Evolutionary conservation across 2,329 filamentous ascomycete species (phyloP), one percentile per base, ranked within the genome.

Genomic region (Biscogniauxia sp.): DNA sequence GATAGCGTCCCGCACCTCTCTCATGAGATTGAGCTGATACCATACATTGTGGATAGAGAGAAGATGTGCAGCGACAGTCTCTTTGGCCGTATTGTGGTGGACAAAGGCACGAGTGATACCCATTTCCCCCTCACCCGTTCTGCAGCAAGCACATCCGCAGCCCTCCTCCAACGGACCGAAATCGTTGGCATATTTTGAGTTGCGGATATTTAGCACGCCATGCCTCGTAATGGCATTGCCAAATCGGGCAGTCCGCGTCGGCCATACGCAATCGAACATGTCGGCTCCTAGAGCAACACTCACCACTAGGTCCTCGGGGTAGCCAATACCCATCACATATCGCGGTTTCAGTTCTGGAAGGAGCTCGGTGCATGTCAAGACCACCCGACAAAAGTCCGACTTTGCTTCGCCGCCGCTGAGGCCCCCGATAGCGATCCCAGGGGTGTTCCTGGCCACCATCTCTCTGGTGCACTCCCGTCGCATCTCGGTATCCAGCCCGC

Each of bases 201-300:
- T 88, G 63, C 91, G 88, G 53, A 99, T 79, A 74, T 97, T 97
- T 53, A 97, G 78, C n/a, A 92, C 85, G 11, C 95, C 96, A 51
- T 81, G 70, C 59, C 86, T 84, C 2, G 94, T 97, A 61, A 99
- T 86, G 45, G 94, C 95, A 72, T 97, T 97, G 61, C 96, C 95
- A 72, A 99, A 99, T 37, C 95, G 88, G 73, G 95, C 95, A 41
- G 95, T 99, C 57, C 95, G 84, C 4, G 95, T 98, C 1, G 95
- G 96, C 95, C 95, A 99, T 6, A 99, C 95, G 73, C 96, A 99
- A 77, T 99, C 95, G 74, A 99, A 99, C 95, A 99, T 99, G 77
- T 99, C 95, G 54, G 95, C 95, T 3, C 95, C 95, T 0, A 99
- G 83, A 1, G 95, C 95, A 3, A 97, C 88, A 57, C 92, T 96